Evolutionary conservation across 208 protist genomes (phyloP).

Genomic region (Crithidia expoeki): DNA sequence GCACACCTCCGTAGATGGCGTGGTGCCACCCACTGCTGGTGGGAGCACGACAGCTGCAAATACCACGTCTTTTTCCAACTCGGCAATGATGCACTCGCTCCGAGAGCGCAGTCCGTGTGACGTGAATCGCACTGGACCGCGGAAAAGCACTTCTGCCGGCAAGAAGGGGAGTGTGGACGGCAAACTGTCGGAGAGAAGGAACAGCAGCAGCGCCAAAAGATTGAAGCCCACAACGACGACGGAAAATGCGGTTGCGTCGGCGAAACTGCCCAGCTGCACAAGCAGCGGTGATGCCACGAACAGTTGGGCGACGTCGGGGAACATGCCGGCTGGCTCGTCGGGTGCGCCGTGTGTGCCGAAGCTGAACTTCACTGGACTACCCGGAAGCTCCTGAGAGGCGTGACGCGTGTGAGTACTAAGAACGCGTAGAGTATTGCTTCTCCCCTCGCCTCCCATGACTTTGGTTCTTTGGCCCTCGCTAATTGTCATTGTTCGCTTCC

Average conservation of each 20-base stretch:
- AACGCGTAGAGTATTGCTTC: background rate
- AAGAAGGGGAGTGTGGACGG: background rate
- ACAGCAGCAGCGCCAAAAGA: background rate
- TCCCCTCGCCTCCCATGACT: background rate
- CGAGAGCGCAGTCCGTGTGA: slow-evolving; percentile 55
- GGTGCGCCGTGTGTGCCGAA: slow-evolving; percentile 9
- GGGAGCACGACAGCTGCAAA: too few relatives aligned
- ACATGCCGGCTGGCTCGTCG: slow-evolving; percentile 18
- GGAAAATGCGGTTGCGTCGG: background rate
- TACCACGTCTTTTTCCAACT: slow-evolving; percentile 44
- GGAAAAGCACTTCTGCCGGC: too few relatives aligned
- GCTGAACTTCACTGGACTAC: slow-evolving; percentile 11
- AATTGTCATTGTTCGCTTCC: too few relatives aligned
- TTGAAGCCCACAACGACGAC: slow-evolving; percentile 5
- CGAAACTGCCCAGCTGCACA: background rate
- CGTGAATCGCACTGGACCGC: slow-evolving; percentile 20
- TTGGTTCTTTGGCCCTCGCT: too few relatives aligned
- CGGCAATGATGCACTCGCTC: slow-evolving; percentile 40
- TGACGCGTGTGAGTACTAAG: background rate
- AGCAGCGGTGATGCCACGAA: background rate
- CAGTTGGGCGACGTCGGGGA: background rate
- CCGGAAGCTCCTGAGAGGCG: slow-evolving; percentile 7
- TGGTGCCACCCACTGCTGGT: background rate
- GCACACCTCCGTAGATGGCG: background rate
- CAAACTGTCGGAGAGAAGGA: background rate